Evolutionary conservation across 2,329 filamentous ascomycete species (phyloP), one percentile per base, ranked within the genome.

Genomic region (Stenocarpella maydis): DNA sequence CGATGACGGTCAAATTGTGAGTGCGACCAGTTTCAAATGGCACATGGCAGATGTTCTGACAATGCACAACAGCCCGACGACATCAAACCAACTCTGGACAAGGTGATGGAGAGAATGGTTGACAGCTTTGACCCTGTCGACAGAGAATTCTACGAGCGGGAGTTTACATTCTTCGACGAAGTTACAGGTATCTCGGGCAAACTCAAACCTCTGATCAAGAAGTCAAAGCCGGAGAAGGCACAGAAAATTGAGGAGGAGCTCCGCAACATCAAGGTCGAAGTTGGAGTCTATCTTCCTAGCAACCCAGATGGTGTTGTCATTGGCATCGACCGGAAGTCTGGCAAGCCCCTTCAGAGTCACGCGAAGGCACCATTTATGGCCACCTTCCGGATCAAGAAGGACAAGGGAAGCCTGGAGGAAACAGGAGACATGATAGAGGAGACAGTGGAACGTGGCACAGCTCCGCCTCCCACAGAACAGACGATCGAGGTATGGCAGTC

Each of bases 281-380:
- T 98, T 50, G 96, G 96, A 19, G 97, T 99, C 8, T 99, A 99
- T 79, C 87, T 99, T 19, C 96, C 96, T 1, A 96, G 93, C 80
- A 99, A 99, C 77, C 96, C 96, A 0, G 97, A 99, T 73, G 96
- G 96, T 47, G 92, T 97, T 19, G 96, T 99, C 49, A 94, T 99
- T 74, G 96, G 97, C 37, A 99, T 99, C 78, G 96, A 99, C 79
- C 91, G 96, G 71, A 98, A 98, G 80, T 98, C 95, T 17, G 96
- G 96, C 70, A 99, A 98, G 80, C 97, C 97, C 4, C 84, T 99
- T 53, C 96, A 99, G 80, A 97, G 93, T 79, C 97, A 99, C 80
- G 97, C 96, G 70, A 99, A 99, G 81, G 95, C 97, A 8, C 96
- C 96, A 0, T 99, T 94, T 80, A 98, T 99, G 95, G 97, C 96